phyloP scores from a whole-genome alignment of 371 early-diverging fungal species.

The Smittium mucronatum region DNA sequence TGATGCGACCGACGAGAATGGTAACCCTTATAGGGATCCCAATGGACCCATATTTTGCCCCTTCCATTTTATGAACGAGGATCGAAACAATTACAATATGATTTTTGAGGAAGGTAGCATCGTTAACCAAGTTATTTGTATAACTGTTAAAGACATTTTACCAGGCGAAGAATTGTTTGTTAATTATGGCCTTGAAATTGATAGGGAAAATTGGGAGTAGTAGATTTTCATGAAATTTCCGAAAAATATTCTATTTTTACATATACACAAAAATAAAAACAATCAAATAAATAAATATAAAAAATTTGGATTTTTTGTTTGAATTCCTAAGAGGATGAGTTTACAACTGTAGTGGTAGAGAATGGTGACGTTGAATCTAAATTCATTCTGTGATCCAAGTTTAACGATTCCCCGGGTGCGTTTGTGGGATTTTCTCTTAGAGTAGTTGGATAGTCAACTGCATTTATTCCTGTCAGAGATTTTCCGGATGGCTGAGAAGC shows the following conservation, averaged over 20 bases:
- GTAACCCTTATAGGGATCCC: slow-evolving; percentile 51
- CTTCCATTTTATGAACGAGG: slow-evolving; percentile 77
- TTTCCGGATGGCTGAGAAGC: too few relatives aligned
- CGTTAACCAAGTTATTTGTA: slow-evolving; percentile 67
- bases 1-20: slow-evolving; percentile 70
- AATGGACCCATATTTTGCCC: slow-evolving; percentile 57
- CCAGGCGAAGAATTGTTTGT: slow-evolving; percentile 69
- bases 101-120: slow-evolving; percentile 54
- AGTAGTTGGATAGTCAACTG: too few relatives aligned
- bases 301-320: neutral
- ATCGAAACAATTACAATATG: slow-evolving; percentile 43
- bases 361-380: neutral
- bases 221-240: neutral
- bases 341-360: neutral
- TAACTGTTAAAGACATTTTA: slow-evolving; percentile 47
- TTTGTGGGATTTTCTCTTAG: too few relatives aligned
- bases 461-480: too few relatives aligned
- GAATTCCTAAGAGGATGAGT: neutral
- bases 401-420: too few relatives aligned
- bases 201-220: slow-evolving; percentile 29
- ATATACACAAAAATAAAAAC: neutral
- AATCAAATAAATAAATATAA: neutral
- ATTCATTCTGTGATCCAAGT: neutral
- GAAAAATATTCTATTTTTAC: neutral
- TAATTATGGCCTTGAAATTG: slow-evolving; percentile 55